Percentiles rank a stretch among this genome's conserved stretches.
Conservation (phyloP, 305 asterid genomes). For the Lippia alba region DNA sequence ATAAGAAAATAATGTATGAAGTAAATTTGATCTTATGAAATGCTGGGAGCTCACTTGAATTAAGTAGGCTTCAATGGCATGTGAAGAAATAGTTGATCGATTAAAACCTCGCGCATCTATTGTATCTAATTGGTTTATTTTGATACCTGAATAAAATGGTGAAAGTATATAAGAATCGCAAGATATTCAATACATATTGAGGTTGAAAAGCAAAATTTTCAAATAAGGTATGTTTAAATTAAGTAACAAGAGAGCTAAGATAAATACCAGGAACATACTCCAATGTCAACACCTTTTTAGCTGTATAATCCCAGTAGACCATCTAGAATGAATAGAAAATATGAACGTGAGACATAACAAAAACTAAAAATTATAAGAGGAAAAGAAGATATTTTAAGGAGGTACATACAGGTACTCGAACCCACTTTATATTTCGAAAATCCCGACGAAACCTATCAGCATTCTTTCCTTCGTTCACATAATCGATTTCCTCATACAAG, state of each 20-base stretch:
- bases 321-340: constrained; percentile 51
- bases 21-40: constrained; percentile 8
- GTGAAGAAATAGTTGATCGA: constrained; percentile 84
- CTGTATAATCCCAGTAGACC: constrained; percentile 93
- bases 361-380: constrained; percentile 8
- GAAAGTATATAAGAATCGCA: constrained; percentile 16
- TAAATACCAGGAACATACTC: constrained; percentile 90
- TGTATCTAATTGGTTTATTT: constrained; percentile 76
- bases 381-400: constrained; percentile 13
- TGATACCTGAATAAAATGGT: constrained; percentile 61
- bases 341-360: constrained; percentile 9
- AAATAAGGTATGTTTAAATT: not conserved
- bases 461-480: constrained; percentile 95
- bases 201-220: too few species aligned
- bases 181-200: not conserved
- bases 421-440: constrained; percentile 97
- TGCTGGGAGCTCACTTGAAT: constrained; percentile 60
- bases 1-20: not conserved
- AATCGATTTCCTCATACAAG: constrained; percentile 93
- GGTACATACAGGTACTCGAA: constrained; percentile 96
- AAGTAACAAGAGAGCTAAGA: constrained; percentile 18
- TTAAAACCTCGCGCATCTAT: constrained; percentile 72
- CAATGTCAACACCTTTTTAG: constrained; percentile 80
- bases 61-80: constrained; percentile 91
- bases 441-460: constrained; percentile 96